A percentile compares a stretch with the other conserved stretches of the same genome.
Evolutionary conservation across 768 basidiomycete species (phyloP).

Genomic region (Podaxis rugospora): DNA sequence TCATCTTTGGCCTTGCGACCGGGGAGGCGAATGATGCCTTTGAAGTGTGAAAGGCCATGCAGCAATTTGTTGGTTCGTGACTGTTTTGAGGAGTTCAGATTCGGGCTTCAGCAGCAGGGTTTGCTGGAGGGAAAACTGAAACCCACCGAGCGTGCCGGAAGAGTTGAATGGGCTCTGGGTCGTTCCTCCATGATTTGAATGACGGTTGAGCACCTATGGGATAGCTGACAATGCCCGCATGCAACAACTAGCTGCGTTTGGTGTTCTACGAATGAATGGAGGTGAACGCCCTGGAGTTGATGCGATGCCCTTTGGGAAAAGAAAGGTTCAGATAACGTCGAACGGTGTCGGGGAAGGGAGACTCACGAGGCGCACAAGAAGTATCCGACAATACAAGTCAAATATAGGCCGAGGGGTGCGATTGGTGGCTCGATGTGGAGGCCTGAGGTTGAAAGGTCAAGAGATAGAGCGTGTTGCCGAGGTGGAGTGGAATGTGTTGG

Average conservation of each 20-base stretch:
- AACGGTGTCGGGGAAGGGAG: background rate
- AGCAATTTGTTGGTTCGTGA: conserved; percentile 30
- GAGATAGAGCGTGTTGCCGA: background rate
- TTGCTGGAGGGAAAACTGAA: background rate
- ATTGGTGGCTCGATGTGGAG: background rate
- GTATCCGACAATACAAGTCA: background rate
- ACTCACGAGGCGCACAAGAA: background rate
- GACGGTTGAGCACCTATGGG: background rate
- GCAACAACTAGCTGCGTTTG: background rate
- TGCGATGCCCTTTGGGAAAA: background rate
- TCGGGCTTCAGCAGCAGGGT: background rate
- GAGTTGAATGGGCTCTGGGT: conserved; percentile 4
- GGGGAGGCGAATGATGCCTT: conserved; percentile 29
- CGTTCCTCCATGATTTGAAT: conserved; percentile 7
- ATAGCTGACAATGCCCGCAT: background rate
- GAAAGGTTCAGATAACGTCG: background rate
- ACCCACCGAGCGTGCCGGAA: conserved; percentile 8
- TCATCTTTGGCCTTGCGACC: conserved; percentile 23
- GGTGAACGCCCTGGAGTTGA: background rate
- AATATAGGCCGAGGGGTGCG: background rate
- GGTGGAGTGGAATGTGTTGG: background rate
- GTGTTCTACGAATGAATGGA: background rate
- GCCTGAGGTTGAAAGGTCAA: background rate
- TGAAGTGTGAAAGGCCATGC: conserved; percentile 34
- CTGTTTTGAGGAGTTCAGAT: conserved; percentile 13